Evolutionary conservation across 441 rosid species (phyloP).

Genomic region (Macaranga tanarius): DNA sequence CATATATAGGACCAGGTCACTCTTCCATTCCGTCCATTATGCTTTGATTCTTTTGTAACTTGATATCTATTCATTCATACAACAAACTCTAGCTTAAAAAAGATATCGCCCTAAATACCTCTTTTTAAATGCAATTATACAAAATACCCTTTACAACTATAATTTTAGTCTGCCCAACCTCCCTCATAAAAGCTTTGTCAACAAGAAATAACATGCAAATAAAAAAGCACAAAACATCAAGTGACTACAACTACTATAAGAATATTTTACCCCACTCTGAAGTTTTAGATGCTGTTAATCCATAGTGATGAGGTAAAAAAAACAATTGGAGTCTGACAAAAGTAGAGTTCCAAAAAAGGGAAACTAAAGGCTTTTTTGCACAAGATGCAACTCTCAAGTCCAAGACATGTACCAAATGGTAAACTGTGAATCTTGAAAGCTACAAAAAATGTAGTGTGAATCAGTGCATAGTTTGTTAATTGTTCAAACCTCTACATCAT

Average conservation of each 20-base stretch:
- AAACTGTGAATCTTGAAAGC: not conserved
- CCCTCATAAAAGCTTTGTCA: not conserved
- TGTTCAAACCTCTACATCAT: not conserved
- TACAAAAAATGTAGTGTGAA: not conserved
- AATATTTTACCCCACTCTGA: too few relatives aligned
- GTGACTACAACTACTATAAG: not conserved
- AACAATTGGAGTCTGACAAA: not conserved
- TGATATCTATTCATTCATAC: not conserved
- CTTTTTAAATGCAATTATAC: not conserved
- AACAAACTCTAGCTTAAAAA: not conserved
- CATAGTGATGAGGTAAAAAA: too few relatives aligned
- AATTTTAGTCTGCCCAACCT: not conserved
- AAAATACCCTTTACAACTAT: not conserved
- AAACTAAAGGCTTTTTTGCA: not conserved
- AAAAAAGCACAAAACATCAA: not conserved
- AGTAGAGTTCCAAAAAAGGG: not conserved
- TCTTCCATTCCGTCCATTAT: not conserved
- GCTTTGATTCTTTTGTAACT: not conserved
- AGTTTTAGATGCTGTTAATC: too few relatives aligned
- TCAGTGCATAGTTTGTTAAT: not conserved
- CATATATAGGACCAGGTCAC: not conserved
- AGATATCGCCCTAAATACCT: not conserved
- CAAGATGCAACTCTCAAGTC: not conserved
- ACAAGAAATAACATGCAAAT: too few relatives aligned
- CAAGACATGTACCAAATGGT: not conserved